Evolutionary conservation across 208 protist species (phyloP), one percentile per base, ranked within the genome.

Genomic region (Endotrypanum monterogeii): DNA sequence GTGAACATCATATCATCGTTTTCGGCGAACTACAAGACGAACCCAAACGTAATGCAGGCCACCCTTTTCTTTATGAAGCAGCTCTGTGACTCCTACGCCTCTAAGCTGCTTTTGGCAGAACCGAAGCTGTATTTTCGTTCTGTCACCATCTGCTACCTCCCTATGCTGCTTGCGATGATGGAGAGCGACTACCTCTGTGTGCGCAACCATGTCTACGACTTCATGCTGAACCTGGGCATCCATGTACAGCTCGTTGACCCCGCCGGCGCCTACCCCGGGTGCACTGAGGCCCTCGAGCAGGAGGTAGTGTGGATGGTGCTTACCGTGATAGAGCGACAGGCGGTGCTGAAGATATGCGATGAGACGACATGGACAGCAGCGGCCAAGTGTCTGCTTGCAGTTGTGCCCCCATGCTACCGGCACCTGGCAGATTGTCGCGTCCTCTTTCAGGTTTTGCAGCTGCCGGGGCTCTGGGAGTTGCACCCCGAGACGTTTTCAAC

Each of bases 161-260:
- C 90, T 35, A 90, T 84, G 67, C 76, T 96, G 44, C 88, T 95
- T 44, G 79, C 84, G 44, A 87, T 89, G 84, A 94, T 95, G 90
- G 78, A 85, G 69, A 94, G 86, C 74, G 90, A 94, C 65, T 97
- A 97, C 74, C 74, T 94, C 39, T 97, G 88, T 73, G 90, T 97
- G 71, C 86, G 89, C 69, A 88, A 87, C 57, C 90, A 97, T 74
- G 93, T 97, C 50, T 97, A 96, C 78, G 91, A 96, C 79, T 88
- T 97, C 62, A 55, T 97, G 3, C 54, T 96, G 14, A 95, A 88
- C 54, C 80, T 97, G 14, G 89, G 87, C 37, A 78, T 90, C 60
- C 93, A 97, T 73, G 71, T 97, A 60, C 93, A 95, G 69, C 58
- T 97, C n/a, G 82, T 97, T 14, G 93, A 97, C 83, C 85, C 91